A percentile compares a stretch with the other conserved stretches of the same genome.
Evolutionary conservation across 1,139 yeast genomes (phyloP).

Genomic region (Pichia sp.): DNA sequence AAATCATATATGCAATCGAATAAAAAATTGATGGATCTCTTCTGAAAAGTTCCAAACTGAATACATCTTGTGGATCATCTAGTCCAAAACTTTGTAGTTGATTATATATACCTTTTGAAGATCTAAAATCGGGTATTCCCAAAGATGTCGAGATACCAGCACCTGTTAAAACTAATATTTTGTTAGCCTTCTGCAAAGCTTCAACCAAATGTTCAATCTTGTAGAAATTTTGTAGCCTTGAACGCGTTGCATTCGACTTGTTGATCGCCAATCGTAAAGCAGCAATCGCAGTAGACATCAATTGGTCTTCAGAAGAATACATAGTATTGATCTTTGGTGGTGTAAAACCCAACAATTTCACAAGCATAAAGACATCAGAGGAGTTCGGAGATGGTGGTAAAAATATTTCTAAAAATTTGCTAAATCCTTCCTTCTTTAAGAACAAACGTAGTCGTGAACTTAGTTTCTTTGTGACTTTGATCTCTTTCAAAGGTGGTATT

Average conservation of each 20-base stretch:
- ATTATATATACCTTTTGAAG: conserved; percentile 80
- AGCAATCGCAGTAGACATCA: conserved; percentile 42
- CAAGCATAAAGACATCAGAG: conserved; percentile 43
- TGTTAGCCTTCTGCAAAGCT: conserved; percentile 47
- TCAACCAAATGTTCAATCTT: conserved; percentile 56
- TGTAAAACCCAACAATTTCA: conserved; percentile 46
- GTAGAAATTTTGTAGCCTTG: conserved; percentile 43
- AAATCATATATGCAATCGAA: conserved; percentile 77
- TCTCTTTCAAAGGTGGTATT: conserved; percentile 17
- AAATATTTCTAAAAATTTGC: conserved; percentile 39
- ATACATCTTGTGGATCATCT: conserved; percentile 91
- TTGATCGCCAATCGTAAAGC: conserved; percentile 54
- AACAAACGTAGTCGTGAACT: conserved; percentile 47
- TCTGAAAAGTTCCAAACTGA: conserved; percentile 65
- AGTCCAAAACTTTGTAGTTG: conserved; percentile 64
- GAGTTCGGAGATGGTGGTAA: conserved; percentile 54
- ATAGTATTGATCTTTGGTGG: conserved; percentile 30
- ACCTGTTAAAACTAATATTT: conserved; percentile 79
- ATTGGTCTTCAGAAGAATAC: conserved; percentile 16
- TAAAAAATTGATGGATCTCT: conserved; percentile 80
- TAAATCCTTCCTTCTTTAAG: conserved; percentile 56
- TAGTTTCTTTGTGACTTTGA: conserved; percentile 32
- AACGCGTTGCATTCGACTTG: conserved; percentile 48
- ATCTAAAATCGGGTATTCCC: conserved; percentile 94
- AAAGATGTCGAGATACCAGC: conserved; percentile 94